Conservation (phyloP, 2,329 filamentous ascomycete genomes). For the Drechslerella coelobrocha region DNA sequence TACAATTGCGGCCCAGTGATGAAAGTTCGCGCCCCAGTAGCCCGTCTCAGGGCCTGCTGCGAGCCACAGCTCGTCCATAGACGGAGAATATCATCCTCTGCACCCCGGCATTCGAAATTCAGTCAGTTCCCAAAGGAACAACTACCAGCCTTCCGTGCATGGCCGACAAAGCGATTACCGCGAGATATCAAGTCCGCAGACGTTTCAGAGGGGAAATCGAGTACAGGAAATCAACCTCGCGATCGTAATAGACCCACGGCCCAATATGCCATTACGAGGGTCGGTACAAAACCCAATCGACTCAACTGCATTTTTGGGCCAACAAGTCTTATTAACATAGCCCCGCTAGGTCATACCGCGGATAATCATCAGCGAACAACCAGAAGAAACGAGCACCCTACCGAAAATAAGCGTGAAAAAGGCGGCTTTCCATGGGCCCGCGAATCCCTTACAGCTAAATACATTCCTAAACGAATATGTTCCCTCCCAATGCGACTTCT, state of each 20-base stretch:
- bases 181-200: too few species aligned
- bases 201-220: too few species aligned
- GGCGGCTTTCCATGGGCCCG: constrained; percentile 19
- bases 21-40: constrained; percentile 4
- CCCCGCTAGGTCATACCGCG: too few species aligned
- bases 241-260: too few species aligned
- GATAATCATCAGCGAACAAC: not conserved
- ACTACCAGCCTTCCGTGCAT: too few species aligned
- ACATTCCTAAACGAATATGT: constrained; percentile 24
- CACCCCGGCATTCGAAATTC: not conserved
- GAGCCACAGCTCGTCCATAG: not conserved
- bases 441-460: constrained; percentile 23
- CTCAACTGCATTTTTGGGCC: too few species aligned
- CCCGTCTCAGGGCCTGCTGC: not conserved
- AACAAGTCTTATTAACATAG: too few species aligned
- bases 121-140: not conserved
- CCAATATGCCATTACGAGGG: too few species aligned
- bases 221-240: too few species aligned
- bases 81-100: not conserved
- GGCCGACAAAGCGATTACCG: too few species aligned
- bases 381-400: not conserved
- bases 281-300: too few species aligned
- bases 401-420: not conserved
- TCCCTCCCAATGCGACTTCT: not conserved
- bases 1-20: not conserved